Conservation (phyloP, 2,329 filamentous ascomycete genomes). For the Colletotrichum eremochloae region DNA sequence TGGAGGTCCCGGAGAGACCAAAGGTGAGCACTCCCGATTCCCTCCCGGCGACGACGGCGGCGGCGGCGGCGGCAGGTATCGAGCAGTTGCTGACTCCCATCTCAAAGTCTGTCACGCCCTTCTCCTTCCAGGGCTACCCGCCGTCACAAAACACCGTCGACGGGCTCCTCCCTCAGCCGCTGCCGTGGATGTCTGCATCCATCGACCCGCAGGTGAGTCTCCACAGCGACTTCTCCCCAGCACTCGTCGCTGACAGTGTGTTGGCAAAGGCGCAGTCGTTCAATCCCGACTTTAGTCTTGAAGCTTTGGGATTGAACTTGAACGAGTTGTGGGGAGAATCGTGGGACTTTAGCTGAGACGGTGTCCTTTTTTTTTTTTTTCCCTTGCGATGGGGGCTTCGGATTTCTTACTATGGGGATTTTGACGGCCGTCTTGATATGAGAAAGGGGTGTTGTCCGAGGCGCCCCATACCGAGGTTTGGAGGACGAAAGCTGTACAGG, state of each 20-base stretch:
- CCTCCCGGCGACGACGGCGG: neutral
- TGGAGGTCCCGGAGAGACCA: constrained; percentile 54
- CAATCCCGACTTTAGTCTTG: constrained; percentile 67
- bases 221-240: constrained; percentile 40
- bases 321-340: constrained; percentile 69
- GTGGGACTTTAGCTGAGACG: constrained; percentile 56
- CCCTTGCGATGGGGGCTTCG: too few relatives aligned
- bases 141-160: constrained; percentile 39
- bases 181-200: constrained; percentile 52
- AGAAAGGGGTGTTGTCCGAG: neutral
- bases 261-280: constrained; percentile 52
- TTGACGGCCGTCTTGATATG: constrained; percentile 11
- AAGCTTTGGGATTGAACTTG: constrained; percentile 65
- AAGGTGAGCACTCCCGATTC: constrained; percentile 52
- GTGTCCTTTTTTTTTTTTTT: constrained; percentile 10
- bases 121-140: constrained; percentile 50
- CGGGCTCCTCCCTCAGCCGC: constrained; percentile 46
- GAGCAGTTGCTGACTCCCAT: constrained; percentile 21
- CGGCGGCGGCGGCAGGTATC: neutral
- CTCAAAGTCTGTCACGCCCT: constrained; percentile 58
- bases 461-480: neutral
- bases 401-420: neutral
- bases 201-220: constrained; percentile 46
- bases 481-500: constrained; percentile 9
- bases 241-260: constrained; percentile 40